Conservation (phyloP, 352 stramenopile species). For the Pelagophyceae sp. region DNA sequence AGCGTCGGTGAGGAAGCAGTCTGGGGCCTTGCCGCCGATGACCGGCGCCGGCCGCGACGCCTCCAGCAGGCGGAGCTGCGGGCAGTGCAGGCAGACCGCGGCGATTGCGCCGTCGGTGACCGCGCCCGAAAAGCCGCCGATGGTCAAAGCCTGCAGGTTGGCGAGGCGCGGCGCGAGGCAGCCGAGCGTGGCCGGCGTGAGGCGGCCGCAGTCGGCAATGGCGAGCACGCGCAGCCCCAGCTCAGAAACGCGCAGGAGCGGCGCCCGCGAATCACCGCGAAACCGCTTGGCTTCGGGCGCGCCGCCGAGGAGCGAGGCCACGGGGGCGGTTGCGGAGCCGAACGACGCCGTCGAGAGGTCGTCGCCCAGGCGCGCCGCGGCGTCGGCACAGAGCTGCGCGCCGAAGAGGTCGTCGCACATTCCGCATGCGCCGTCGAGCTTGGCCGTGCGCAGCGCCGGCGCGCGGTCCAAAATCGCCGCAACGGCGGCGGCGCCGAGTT, state of each 20-base stretch:
- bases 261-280: too few relatives aligned
- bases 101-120: background rate
- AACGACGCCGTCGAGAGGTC: background rate
- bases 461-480: background rate
- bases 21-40: background rate
- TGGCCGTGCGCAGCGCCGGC: background rate
- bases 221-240: too few relatives aligned
- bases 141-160: background rate
- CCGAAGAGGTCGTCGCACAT: background rate
- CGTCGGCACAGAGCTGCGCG: background rate
- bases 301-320: too few relatives aligned
- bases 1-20: background rate
- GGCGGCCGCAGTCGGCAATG: background rate
- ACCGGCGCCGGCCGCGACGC: too few relatives aligned
- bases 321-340: too few relatives aligned
- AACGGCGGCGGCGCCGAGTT: background rate
- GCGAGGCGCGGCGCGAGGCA: background rate
- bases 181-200: background rate
- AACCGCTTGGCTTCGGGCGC: too few relatives aligned
- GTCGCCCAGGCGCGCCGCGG: background rate
- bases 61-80: background rate
- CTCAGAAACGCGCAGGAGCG: too few relatives aligned
- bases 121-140: background rate
- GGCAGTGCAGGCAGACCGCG: background rate
- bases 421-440: background rate